Percentiles rank a stretch among this genome's conserved stretches.
These are phyloP conservation scores for Oryza meyeriana DNA, from an alignment of 176 grass and related monocot genomes.

Conservation along the genomic window DNA sequence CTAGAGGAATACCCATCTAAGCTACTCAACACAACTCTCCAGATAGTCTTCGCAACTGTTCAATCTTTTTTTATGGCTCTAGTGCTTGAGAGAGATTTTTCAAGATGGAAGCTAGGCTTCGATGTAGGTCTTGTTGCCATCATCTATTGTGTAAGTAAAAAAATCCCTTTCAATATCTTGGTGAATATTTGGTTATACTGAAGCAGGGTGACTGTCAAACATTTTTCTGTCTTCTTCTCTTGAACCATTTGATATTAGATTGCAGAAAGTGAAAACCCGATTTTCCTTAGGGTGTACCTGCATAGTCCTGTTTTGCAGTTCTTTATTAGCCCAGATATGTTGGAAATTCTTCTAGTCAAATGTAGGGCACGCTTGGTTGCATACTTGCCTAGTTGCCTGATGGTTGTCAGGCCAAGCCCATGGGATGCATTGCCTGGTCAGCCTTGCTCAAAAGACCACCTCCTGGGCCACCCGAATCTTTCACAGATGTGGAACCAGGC, in stretches of 20 bases:
- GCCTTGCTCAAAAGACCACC: not conserved
- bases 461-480: not conserved
- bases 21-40: slow-evolving; percentile 41
- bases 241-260: not conserved
- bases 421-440: not conserved
- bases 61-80: slow-evolving; percentile 66
- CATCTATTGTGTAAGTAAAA: slow-evolving; percentile 36
- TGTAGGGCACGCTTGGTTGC: not conserved
- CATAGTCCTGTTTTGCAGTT: not conserved
- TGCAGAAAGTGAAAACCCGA: not conserved
- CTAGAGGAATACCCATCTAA: slow-evolving; percentile 45
- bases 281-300: not conserved
- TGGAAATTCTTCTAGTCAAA: not conserved
- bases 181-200: not conserved
- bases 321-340: not conserved
- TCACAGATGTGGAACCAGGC: not conserved
- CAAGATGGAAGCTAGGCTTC: slow-evolving; percentile 54
- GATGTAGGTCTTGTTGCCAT: slow-evolving; percentile 36
- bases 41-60: slow-evolving; percentile 38
- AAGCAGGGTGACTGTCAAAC: not conserved
- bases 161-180: not conserved
- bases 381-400: not conserved
- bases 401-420: not conserved
- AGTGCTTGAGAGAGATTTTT: slow-evolving; percentile 56
- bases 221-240: not conserved